phyloP scores from a whole-genome alignment of 2,329 filamentous ascomycete species.

The Rhinocladiella mackenziei region DNA sequence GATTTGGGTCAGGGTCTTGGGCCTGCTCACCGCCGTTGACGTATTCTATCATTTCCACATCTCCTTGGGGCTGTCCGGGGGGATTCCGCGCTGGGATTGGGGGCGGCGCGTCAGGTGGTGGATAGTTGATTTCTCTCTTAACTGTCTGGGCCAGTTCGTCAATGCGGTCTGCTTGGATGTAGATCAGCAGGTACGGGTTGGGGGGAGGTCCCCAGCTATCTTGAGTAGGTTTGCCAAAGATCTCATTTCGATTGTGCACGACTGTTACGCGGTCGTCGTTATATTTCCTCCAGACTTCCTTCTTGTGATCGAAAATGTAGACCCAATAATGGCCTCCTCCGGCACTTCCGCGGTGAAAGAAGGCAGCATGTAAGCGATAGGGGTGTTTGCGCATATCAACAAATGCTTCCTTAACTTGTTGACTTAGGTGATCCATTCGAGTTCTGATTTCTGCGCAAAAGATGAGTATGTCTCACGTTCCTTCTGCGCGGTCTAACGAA shows the following conservation, averaged over 20 bases:
- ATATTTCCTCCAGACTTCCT: conserved; percentile 82
- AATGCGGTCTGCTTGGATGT: conserved; percentile 66
- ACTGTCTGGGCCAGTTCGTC: conserved; percentile 57
- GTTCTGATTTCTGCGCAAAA: conserved; percentile 12
- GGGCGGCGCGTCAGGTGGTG: conserved; percentile 17
- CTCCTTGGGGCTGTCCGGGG: conserved; percentile 8
- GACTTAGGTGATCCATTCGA: conserved; percentile 17
- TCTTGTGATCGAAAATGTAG: conserved; percentile 86
- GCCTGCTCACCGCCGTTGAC: conserved; percentile 26
- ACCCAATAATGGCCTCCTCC: conserved; percentile 91
- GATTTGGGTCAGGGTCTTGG: conserved; percentile 6
- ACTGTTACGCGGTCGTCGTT: conserved; percentile 81
- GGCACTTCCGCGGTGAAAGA: conserved; percentile 72
- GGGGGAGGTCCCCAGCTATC: conserved; percentile 50
- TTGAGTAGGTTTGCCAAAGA: conserved; percentile 43
- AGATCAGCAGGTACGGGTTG: conserved; percentile 59
- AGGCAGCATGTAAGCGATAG: conserved; percentile 85
- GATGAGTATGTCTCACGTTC: background rate
- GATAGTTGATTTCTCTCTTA: conserved; percentile 39
- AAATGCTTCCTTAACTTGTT: conserved; percentile 57
- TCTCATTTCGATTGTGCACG: conserved; percentile 57
- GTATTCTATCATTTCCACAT: conserved; percentile 24
- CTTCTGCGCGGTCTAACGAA: background rate
- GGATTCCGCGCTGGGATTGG: conserved; percentile 16
- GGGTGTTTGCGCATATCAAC: conserved; percentile 60